Evolutionary conservation across 805 yeast species (phyloP), one percentile per base, ranked within the genome.

Genomic region (Suhomyces emberorum): DNA sequence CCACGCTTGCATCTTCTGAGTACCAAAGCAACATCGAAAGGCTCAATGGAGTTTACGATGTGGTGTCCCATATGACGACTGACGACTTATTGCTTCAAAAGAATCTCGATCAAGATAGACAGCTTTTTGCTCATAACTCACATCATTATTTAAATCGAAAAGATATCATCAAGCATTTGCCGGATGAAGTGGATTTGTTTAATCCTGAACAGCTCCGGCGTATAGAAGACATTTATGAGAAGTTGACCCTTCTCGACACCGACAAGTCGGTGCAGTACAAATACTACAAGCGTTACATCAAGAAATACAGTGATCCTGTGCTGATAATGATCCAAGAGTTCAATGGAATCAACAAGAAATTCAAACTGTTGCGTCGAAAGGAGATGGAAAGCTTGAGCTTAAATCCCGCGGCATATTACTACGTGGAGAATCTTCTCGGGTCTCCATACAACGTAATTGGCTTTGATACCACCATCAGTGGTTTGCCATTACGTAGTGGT

Each of bases 391-490:
- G 51, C 35, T 45, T 58, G 26, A 39, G 51, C 21, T 52, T 60
- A 37, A 47, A 55, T 15, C 51, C 59, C 14, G 62, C 59, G 21
- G 57, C 59, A 16, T 59, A 59, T 34, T 43, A 62, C 14, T 54
- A 52, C 24, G 51, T 55, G 28, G 53, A 55, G 12, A 58, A 59
- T 33, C 36, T 58, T 6, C 55, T 55, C 32, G 50, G 49, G n/a
- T 47, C 51, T 23, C 63, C 64, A 8, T 65, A 65, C 43, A 65
- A 67, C 45, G 70, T 66, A 7, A 48, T 64, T 3, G 74, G 74
- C 4, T 65, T 65, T 44, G 74, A 68, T 46, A 49, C 61, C 32
- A 52, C 62, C 17, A 44, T 65, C 20, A 50, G 60, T 18, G 74
- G 74, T 2, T 48, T 64, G 19, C 74, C 74, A 1, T 41, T 67